Evolutionary conservation across 2,329 filamentous ascomycete genomes (phyloP), one percentile per base, ranked within the genome.

Genomic region (Davidsoniella australis): DNA sequence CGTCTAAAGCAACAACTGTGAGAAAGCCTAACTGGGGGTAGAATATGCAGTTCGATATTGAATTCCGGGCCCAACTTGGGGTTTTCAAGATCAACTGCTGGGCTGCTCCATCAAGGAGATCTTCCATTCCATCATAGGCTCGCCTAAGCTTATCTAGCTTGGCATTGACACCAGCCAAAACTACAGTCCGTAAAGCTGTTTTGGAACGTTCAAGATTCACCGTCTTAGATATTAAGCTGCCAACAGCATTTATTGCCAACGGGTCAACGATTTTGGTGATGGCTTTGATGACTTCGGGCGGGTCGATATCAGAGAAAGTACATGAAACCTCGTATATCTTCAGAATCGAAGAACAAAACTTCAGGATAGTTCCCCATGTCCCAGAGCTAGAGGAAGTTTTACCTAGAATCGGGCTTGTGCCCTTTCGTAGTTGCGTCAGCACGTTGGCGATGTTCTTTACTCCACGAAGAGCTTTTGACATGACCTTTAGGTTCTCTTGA

Each of bases 11-110:
- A 14, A 94, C 78, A 0, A 82, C 78, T 2, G 87, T 83, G 37
- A 95, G 73, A 59, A 95, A 98, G 0, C 91, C 91, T 37, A 95
- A 75, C 58, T 94, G 87, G 0, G 88, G 89, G 54, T 94, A 82
- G 61, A 91, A 94, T 16, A 91, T 82, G 54, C 93, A 93, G 49
- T 88, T 88, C 33, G 72, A 68, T 12, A 80, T 64, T 52, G 73
- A 69, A 26, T 64, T 60, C 23, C 62, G 61, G 16, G 70, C 69
- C 69, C 72, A 71, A 52, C 73, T 68, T 1, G 87, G 81, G 17
- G 91, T 67, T 1, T 71, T 69, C 12, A 64, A 62, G 0, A 74
- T 73, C 50, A 94, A 68, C n/a, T 76, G 72, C 16, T 70, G 67
- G 4, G 80, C 78, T 2, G 86, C 76, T 48, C 77, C 64, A 2